Conservation (phyloP, 1,139 yeast species). For the Scheffersomyces insectosa region DNA sequence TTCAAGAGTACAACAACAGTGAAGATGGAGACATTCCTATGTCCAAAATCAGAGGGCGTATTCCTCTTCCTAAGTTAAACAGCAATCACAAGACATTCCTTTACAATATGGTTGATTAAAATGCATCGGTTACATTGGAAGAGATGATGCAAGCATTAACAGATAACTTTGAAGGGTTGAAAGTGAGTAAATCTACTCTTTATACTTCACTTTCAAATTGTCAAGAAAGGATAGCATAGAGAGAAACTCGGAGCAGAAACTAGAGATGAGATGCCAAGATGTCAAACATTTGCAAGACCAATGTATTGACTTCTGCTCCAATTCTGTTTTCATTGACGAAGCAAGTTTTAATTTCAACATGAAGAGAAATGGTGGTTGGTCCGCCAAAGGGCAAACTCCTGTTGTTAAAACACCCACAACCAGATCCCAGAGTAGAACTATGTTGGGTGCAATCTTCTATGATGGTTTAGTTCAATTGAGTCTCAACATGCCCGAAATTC, state of each 20-base stretch:
- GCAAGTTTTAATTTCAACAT: conserved; percentile 4
- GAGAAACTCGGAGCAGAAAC: background rate
- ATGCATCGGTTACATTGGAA: background rate
- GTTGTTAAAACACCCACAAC: conserved; percentile 3
- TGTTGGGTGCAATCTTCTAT: conserved; percentile 1
- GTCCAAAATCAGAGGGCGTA: background rate
- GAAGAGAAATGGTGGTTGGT: conserved; percentile 3
- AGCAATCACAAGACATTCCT: background rate
- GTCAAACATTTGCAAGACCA: background rate
- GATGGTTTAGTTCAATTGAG: conserved; percentile 5
- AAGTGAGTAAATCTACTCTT: conserved; percentile 1
- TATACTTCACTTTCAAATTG: conserved; percentile 2
- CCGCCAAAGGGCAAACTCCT: conserved; percentile 2
- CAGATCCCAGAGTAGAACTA: conserved; percentile 2
- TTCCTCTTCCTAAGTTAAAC: background rate
- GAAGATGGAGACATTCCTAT: background rate
- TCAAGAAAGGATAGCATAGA: conserved; percentile 2
- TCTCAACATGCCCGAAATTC: conserved; percentile 2
- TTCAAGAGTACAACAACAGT: background rate
- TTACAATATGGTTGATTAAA: background rate
- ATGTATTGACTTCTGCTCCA: background rate
- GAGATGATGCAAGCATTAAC: background rate
- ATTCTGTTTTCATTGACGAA: conserved; percentile 3
- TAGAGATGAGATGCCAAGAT: conserved; percentile 1
- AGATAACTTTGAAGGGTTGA: conserved; percentile 2